Percentiles rank a stretch among this genome's conserved stretches.
Conservation (phyloP, 164 flowering plant species). For the Vitis riparia region DNA sequence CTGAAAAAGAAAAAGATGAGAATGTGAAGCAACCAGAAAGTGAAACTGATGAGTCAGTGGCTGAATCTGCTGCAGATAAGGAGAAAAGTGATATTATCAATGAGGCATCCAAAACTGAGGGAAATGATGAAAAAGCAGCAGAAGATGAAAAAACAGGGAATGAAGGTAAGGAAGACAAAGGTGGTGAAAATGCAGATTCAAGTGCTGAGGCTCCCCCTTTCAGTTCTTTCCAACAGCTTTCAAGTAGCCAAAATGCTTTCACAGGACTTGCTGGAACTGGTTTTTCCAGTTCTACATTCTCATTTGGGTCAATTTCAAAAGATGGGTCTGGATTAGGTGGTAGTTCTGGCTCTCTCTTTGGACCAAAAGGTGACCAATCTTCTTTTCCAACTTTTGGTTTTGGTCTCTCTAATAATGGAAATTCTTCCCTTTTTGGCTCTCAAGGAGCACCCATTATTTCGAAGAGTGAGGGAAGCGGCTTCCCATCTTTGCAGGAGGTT, state of each 20-base stretch:
- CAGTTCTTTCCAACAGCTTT: conserved; percentile 81
- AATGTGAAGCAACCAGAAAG: conserved; percentile 25
- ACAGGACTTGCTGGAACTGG: conserved; percentile 90
- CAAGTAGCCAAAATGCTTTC: conserved; percentile 89
- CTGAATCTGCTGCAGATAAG: conserved; percentile 26
- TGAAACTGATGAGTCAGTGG: conserved; percentile 29
- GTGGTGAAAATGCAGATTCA: conserved; percentile 24
- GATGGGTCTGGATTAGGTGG: conserved; percentile 48
- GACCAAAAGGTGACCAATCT: conserved; percentile 40
- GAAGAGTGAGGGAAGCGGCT: conserved; percentile 48
- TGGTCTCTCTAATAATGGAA: conserved; percentile 61
- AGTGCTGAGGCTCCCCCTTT: conserved; percentile 36
- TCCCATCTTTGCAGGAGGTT: conserved; percentile 68
- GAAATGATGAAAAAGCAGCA: conserved; percentile 16
- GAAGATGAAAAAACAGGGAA: conserved; percentile 20
- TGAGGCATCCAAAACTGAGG: conserved; percentile 18
- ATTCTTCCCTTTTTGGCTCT: conserved; percentile 57
- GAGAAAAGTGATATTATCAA: conserved; percentile 16
- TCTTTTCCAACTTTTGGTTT: conserved; percentile 40
- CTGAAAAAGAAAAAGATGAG: conserved; percentile 25
- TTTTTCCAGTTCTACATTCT: conserved; percentile 68
- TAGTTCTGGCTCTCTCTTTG: conserved; percentile 43
- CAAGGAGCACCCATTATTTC: conserved; percentile 36
- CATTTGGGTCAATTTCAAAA: conserved; percentile 66
- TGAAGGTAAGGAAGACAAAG: conserved; percentile 26